Percentiles rank a stretch among this genome's conserved stretches.
Conservation (phyloP, 2,329 filamentous ascomycete species). For the Cercospora janseana region DNA sequence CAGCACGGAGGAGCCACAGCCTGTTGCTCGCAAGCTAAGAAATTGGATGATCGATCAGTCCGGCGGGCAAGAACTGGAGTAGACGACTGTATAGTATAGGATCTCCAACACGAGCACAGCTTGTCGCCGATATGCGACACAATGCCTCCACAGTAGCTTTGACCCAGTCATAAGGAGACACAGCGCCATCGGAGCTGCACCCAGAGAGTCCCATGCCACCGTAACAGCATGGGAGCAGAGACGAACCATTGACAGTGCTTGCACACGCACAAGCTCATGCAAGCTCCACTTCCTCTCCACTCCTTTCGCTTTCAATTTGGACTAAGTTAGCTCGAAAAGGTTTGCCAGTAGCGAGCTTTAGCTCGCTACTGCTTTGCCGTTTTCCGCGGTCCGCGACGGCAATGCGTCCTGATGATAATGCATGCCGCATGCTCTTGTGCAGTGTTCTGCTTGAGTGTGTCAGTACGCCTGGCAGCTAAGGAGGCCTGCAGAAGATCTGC, state of each 20-base stretch:
- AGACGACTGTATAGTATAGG: conserved; percentile 9
- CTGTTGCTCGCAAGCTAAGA: too few relatives aligned
- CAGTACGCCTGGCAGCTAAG: too few relatives aligned
- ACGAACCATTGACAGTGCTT: conserved; percentile 21
- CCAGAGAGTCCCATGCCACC: conserved; percentile 7
- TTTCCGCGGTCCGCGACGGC: conserved; percentile 17
- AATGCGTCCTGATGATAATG: background rate
- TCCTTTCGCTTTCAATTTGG: conserved; percentile 16
- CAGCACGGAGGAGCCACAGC: too few relatives aligned
- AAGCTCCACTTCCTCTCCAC: conserved; percentile 19
- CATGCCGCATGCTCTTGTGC: background rate
- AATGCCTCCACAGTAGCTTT: background rate
- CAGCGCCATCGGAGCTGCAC: conserved; percentile 5
- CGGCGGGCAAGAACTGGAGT: conserved; percentile 18
- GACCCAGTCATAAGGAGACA: conserved; percentile 2
- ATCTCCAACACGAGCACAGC: conserved; percentile 7
- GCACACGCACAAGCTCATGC: conserved; percentile 11
- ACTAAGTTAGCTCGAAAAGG: conserved; percentile 23
- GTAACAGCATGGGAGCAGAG: conserved; percentile 12
- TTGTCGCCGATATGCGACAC: conserved; percentile 2
- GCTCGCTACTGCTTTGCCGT: conserved; percentile 24
- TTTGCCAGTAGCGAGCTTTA: conserved; percentile 22
- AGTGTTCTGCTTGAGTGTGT: background rate
- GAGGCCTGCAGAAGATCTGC: too few relatives aligned
- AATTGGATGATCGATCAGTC: too few relatives aligned